phyloP scores from a whole-genome alignment of 495 filamentous ascomycete genomes.

The Lophiostoma macrostomum region DNA sequence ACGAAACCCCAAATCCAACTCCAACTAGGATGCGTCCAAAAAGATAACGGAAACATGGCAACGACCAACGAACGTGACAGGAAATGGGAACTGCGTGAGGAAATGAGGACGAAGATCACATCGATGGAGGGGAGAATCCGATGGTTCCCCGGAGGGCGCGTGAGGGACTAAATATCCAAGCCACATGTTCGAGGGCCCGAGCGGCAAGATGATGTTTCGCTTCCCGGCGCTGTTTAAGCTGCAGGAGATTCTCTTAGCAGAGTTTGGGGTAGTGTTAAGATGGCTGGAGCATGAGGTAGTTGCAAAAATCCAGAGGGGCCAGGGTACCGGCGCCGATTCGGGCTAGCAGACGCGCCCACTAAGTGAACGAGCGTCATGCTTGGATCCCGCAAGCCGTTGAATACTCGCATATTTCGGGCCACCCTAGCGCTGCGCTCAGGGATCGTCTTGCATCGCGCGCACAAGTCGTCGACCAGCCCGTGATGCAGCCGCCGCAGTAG shows the following conservation, averaged over 20 bases:
- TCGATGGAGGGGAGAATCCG: conserved; percentile 27
- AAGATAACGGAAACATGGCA: conserved; percentile 31
- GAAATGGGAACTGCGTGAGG: conserved; percentile 25
- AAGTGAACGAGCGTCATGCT: conserved; percentile 21
- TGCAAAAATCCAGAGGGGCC: conserved; percentile 26
- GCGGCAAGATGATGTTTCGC: conserved; percentile 26
- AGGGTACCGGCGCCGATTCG: conserved; percentile 24
- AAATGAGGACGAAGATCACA: conserved; percentile 37
- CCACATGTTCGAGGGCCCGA: conserved; percentile 32
- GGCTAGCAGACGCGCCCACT: conserved; percentile 25
- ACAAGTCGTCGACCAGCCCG: background rate
- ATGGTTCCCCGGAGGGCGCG: conserved; percentile 28
- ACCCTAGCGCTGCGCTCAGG: conserved; percentile 23
- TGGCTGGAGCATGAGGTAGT: conserved; percentile 35
- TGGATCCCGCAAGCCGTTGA: conserved; percentile 32
- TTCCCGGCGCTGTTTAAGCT: conserved; percentile 29
- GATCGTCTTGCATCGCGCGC: conserved; percentile 20
- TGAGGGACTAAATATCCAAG: conserved; percentile 36
- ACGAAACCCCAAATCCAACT: conserved; percentile 32
- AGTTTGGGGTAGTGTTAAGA: conserved; percentile 33
- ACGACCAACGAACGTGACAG: conserved; percentile 30
- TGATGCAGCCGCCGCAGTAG: background rate
- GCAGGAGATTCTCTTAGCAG: conserved; percentile 35
- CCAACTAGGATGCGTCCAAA: conserved; percentile 28
- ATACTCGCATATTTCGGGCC: conserved; percentile 25